Conservation (phyloP, 1,139 yeast genomes). For the Sugiyamaella grinbergsii region DNA sequence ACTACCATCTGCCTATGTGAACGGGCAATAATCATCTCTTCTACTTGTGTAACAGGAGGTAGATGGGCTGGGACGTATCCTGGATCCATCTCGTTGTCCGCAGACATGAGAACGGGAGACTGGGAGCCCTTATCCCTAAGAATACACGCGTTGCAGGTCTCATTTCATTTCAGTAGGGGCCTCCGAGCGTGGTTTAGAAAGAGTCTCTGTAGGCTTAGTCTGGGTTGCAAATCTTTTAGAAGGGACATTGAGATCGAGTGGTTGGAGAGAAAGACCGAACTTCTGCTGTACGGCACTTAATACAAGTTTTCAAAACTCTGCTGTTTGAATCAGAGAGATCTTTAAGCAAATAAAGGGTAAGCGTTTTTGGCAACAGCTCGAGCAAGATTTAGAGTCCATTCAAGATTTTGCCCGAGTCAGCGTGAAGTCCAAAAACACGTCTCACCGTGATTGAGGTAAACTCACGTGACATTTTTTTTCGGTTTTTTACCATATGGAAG, state of each 20-base stretch:
- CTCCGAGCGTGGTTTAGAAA: too few relatives aligned
- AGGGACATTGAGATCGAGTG: background rate
- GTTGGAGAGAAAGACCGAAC: background rate
- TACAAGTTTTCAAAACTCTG: background rate
- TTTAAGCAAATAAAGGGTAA: background rate
- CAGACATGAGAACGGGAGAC: background rate
- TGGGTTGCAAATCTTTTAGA: background rate
- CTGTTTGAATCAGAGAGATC: background rate
- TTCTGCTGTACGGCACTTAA: background rate
- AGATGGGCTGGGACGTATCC: background rate
- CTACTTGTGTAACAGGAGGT: background rate
- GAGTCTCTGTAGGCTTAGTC: background rate
- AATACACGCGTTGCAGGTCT: background rate
- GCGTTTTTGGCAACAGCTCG: background rate
- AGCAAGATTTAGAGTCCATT: background rate
- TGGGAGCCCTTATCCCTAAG: background rate
- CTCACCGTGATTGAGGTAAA: too few relatives aligned
- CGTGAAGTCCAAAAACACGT: too few relatives aligned
- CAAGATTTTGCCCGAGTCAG: background rate
- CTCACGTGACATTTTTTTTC: too few relatives aligned
- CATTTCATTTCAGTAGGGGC: too few relatives aligned
- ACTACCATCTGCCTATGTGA: background rate
- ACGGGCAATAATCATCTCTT: background rate
- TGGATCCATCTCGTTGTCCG: background rate
- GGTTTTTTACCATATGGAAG: too few relatives aligned